Conservation (phyloP, 352 stramenopile species). For the Globisporangium okanoganense region DNA sequence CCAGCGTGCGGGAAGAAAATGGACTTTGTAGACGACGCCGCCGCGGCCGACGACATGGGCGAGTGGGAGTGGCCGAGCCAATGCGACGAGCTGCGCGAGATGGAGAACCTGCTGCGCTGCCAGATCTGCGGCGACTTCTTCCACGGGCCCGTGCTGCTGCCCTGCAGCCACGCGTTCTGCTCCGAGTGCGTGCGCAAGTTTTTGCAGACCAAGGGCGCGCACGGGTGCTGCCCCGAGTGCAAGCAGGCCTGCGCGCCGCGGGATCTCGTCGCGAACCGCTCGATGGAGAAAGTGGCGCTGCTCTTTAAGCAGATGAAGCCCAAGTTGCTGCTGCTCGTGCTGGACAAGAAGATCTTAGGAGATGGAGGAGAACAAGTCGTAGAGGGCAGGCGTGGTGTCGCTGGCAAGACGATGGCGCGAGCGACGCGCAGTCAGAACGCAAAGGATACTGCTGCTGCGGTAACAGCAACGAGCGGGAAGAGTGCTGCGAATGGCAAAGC, state of each 20-base stretch:
- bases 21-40: constrained; percentile 15
- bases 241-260: constrained; percentile 58
- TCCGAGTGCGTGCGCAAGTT: constrained; percentile 81
- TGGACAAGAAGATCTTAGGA: constrained; percentile 20
- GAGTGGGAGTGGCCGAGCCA: constrained; percentile 76
- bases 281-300: constrained; percentile 65
- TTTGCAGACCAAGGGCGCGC: constrained; percentile 59
- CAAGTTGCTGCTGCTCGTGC: constrained; percentile 43
- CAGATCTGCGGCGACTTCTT: constrained; percentile 85
- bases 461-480: not conserved
- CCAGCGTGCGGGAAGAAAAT: not conserved
- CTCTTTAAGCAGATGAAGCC: constrained; percentile 73
- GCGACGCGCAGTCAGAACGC: not conserved
- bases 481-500: constrained; percentile 8
- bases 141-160: constrained; percentile 73
- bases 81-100: constrained; percentile 54
- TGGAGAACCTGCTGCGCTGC: constrained; percentile 75
- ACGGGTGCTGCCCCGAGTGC: constrained; percentile 77
- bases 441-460: not conserved
- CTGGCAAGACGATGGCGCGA: not conserved
- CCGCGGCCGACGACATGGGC: constrained; percentile 27
- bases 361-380: not conserved
- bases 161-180: constrained; percentile 81
- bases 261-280: constrained; percentile 68
- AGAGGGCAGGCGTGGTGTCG: not conserved